Evolutionary conservation across 2,329 filamentous ascomycete genomes (phyloP).

Genomic region (Pleurostoma richardsiae): DNA sequence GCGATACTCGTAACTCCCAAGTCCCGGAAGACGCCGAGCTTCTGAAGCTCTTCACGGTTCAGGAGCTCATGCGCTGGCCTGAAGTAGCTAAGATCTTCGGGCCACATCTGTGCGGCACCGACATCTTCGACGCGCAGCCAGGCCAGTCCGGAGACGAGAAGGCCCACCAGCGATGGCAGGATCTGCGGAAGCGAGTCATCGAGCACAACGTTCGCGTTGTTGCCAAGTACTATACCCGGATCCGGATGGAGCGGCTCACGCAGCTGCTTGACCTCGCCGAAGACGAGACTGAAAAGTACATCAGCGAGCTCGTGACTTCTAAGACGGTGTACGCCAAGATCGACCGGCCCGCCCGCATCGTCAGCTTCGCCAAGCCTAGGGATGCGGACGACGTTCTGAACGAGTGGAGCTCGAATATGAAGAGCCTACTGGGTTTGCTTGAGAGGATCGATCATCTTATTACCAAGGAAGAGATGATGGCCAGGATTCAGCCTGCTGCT

Average conservation of each 20-base stretch:
- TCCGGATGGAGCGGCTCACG: conserved; percentile 85
- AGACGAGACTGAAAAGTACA: conserved; percentile 98
- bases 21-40: conserved; percentile 79
- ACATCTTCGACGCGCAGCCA: conserved; percentile 74
- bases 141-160: conserved; percentile 70
- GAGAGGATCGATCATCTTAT: conserved; percentile 95
- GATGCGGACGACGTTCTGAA: conserved; percentile 96
- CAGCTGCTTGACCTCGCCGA: conserved; percentile 87
- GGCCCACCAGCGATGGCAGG: conserved; percentile 82
- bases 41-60: conserved; percentile 89
- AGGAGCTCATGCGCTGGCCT: conserved; percentile 98
- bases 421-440: conserved; percentile 66
- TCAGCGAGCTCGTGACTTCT: conserved; percentile 91
- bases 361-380: conserved; percentile 90
- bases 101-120: conserved; percentile 78
- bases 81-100: conserved; percentile 86
- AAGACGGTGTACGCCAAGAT: conserved; percentile 99
- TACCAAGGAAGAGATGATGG: conserved; percentile 99
- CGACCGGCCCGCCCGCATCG: conserved; percentile 84
- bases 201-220: conserved; percentile 98
- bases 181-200: conserved; percentile 95
- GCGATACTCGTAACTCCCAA: conserved; percentile 74
- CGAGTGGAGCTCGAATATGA: conserved; percentile 93
- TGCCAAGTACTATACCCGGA: conserved; percentile 97
- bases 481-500: conserved; percentile 72